Evolutionary conservation across 208 protist genomes (phyloP).

Genomic region (Crithidia fasciculata): DNA sequence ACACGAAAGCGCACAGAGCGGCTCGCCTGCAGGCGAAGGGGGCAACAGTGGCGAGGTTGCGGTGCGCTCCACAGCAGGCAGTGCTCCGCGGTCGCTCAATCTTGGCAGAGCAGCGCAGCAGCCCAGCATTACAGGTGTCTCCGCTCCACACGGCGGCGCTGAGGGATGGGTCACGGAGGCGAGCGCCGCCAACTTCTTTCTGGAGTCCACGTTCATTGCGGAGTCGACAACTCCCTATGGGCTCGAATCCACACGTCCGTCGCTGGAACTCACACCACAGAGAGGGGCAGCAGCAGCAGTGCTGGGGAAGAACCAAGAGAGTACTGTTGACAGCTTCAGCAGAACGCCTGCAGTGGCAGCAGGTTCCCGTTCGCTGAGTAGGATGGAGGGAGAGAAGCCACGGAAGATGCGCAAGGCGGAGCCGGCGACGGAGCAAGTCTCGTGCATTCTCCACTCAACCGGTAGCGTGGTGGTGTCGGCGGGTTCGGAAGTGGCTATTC

Average conservation of each 20-base stretch:
- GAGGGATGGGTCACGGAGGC: conserved; percentile 27
- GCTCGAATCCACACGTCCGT: conserved; percentile 8
- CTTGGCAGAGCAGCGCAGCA: background rate
- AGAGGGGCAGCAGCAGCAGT: too few relatives aligned
- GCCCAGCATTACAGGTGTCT: background rate
- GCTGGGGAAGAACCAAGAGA: too few relatives aligned
- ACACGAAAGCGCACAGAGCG: too few relatives aligned
- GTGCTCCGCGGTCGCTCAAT: too few relatives aligned
- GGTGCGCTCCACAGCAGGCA: too few relatives aligned
- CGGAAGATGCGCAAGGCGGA: background rate
- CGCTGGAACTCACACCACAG: background rate
- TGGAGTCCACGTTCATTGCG: conserved; percentile 36
- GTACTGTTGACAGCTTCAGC: too few relatives aligned
- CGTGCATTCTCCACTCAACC: conserved; percentile 20
- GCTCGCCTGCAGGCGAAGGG: too few relatives aligned
- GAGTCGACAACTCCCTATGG: conserved; percentile 26
- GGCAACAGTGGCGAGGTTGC: too few relatives aligned
- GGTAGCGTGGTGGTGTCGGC: conserved; percentile 21
- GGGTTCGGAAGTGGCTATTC: conserved; percentile 16
- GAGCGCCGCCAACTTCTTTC: conserved; percentile 30
- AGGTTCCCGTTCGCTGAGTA: too few relatives aligned
- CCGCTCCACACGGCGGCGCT: too few relatives aligned
- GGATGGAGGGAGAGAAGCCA: too few relatives aligned
- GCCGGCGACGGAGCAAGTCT: conserved; percentile 24
- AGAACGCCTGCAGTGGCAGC: too few relatives aligned